Evolutionary conservation across 164 flowering plant genomes (phyloP), one percentile per base, ranked within the genome.

Genomic region (Protea cynaroides): DNA sequence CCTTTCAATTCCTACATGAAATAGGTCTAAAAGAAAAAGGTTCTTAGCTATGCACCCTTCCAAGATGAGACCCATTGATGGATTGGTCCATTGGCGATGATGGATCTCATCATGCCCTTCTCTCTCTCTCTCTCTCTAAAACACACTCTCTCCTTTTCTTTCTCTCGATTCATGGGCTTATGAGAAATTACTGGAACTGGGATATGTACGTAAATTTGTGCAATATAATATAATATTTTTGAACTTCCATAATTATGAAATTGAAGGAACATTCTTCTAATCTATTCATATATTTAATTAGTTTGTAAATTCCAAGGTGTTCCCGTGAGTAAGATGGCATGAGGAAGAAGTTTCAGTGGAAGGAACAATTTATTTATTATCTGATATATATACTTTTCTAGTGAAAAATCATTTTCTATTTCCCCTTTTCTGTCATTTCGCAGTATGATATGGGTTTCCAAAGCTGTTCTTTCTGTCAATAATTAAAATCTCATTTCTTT

Each of bases 311-410:
- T 74, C 70, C 80, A 74, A 76, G 49, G 80, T 74, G 58, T 25
- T 36, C 79, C 75, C 79, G 79, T 76, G 82, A 79, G 72, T 71
- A 43, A 62, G 74, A 62, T 56, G 56, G 58, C 50, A 62, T 65
- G 66, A 71, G 72, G 65, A 65, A 65, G 62, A 54, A 65, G 38
- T 66, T 66, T 29, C 25, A 29, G 34, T 29, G 34, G 34, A 63
- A 40, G 62, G 70, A 68, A 71, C 64, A 71, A 65, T 65, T 57
- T 71, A 65, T 53, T 61, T 65, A 61, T 64, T 1, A 67, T 63
- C 59, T 68, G 68, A 44, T 34, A 43, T 49, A 62, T 37, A 25
- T 18, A 40, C 68, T 61, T 56, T 65, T 61, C 65, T 51, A 37
- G 64, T 61, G 72, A 68, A 65, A 61, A 65, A 25, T 71, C 67